A percentile compares a stretch with the other conserved stretches of the same genome.
phyloP scores from a whole-genome alignment of 176 grass and related monocot genomes.

The Elaeis guineensis region DNA sequence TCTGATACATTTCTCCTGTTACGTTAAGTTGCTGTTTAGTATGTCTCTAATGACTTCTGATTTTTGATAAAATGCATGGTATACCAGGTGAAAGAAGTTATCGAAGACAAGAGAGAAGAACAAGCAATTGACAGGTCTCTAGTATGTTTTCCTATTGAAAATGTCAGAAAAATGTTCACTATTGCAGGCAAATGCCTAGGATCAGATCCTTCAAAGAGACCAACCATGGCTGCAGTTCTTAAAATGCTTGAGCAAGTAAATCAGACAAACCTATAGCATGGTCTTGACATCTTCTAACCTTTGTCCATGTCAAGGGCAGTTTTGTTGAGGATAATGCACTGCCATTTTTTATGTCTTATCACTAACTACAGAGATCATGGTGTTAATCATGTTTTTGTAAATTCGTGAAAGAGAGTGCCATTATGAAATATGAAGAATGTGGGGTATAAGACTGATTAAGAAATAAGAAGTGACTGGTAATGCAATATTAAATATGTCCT shows the following conservation, averaged over 20 bases:
- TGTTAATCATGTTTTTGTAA: no score
- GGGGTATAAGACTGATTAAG: no score
- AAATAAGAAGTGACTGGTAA: no score
- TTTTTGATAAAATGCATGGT: neutral
- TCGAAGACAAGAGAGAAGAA: conserved; percentile 50
- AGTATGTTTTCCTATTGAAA: conserved; percentile 19
- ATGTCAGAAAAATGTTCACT: conserved; percentile 40
- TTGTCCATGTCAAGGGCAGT: neutral
- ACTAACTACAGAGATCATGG: no score
- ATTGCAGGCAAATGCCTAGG: conserved; percentile 64
- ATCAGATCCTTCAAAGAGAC: conserved; percentile 45
- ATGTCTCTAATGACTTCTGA: neutral
- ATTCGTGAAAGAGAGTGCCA: no score
- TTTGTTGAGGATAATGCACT: neutral
- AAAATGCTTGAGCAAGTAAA: conserved; percentile 55
- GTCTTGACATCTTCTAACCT: conserved; percentile 1
- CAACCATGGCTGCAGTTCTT: conserved; percentile 55
- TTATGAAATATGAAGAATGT: no score
- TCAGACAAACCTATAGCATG: neutral
- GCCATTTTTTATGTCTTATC: neutral
- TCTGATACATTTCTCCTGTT: no score
- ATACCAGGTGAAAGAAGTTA: conserved; percentile 54
- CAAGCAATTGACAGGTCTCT: conserved; percentile 52
- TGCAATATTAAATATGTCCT: no score
- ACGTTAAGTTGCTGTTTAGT: neutral